These are phyloP conservation scores for Claviceps cyperi DNA, from an alignment of 2,329 filamentous ascomycete genomes.

Conservation along the genomic window DNA sequence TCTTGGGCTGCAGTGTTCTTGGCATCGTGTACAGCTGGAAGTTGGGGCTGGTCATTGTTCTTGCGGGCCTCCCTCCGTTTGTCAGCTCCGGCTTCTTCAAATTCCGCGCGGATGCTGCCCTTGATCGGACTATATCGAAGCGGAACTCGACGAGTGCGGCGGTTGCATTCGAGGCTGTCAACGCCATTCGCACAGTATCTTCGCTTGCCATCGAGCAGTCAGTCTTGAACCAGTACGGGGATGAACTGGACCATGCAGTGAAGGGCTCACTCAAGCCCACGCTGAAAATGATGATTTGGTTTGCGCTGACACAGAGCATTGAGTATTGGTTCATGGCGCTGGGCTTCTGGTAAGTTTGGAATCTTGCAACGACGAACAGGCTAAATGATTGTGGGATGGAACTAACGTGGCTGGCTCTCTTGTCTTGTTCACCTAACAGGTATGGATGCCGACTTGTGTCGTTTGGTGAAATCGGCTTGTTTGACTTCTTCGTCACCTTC, in stretches of 20 bases:
- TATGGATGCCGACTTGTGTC: constrained; percentile 24
- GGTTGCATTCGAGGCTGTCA: constrained; percentile 29
- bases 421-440: constrained; percentile 5
- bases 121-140: constrained; percentile 23
- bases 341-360: constrained; percentile 18
- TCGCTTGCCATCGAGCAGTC: constrained; percentile 27
- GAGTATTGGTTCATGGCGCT: constrained; percentile 24
- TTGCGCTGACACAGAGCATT: constrained; percentile 22
- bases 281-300: constrained; percentile 21
- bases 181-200: constrained; percentile 25
- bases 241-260: constrained; percentile 16
- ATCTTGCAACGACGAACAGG: background rate
- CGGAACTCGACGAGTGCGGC: constrained; percentile 22
- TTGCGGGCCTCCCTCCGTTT: constrained; percentile 24
- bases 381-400: background rate
- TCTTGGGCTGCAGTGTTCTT: constrained; percentile 25
- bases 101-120: constrained; percentile 24
- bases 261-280: constrained; percentile 17
- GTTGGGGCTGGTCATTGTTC: constrained; percentile 32
- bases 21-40: constrained; percentile 32
- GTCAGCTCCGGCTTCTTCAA: constrained; percentile 23
- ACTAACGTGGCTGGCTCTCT: background rate
- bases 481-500: constrained; percentile 35
- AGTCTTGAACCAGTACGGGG: constrained; percentile 16
- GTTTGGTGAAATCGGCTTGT: constrained; percentile 35